These are phyloP conservation scores for Cicer yamashitae DNA, from an alignment of 306 rosid species.

Conservation along the genomic window DNA sequence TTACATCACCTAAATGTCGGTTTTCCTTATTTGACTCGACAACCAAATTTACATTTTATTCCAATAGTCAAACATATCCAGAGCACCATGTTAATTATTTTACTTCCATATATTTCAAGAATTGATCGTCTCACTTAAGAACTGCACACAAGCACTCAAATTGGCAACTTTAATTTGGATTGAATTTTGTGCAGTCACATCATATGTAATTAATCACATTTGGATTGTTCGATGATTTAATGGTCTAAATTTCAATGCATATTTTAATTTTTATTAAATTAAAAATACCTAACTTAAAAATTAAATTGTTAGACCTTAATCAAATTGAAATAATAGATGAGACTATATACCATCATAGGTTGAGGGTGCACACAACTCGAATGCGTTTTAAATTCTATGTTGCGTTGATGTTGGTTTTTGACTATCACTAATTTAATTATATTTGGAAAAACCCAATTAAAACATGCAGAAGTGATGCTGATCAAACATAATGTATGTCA, in stretches of 20 bases:
- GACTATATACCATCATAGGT: no score
- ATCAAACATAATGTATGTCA: not conserved
- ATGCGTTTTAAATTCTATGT: not conserved
- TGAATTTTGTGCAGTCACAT: no score
- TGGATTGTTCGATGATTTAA: no score
- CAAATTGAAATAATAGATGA: no score
- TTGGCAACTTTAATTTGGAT: no score
- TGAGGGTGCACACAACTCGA: no score
- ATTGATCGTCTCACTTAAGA: not conserved
- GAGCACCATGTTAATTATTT: not conserved
- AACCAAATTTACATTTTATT: not conserved
- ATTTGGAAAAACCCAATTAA: not conserved
- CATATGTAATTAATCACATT: no score
- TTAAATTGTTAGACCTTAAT: no score
- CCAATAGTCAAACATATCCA: constrained; percentile 18
- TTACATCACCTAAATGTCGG: constrained; percentile 25
- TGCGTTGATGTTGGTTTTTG: constrained; percentile 24
- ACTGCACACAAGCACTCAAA: not conserved
- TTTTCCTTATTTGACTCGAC: constrained; percentile 21
- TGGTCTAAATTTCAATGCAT: no score
- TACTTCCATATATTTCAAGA: constrained; percentile 23
- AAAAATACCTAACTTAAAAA: no score
- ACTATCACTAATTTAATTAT: constrained; percentile 6
- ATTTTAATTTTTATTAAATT: no score
- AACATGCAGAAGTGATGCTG: not conserved